These are phyloP conservation scores for Vigna trinervia DNA, from an alignment of 306 rosid species.

Conservation along the genomic window DNA sequence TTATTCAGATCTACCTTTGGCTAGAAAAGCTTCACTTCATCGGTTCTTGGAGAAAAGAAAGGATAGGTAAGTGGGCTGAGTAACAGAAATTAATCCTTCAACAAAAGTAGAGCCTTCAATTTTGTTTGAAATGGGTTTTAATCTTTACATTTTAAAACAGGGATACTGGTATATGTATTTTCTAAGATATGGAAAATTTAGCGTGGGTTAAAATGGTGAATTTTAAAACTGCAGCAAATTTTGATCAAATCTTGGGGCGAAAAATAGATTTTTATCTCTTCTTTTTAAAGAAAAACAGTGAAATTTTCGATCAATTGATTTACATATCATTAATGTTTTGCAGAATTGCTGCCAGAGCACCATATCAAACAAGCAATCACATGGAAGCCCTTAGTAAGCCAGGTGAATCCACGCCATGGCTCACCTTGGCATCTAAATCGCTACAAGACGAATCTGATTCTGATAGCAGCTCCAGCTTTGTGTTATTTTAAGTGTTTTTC, in stretches of 20 bases:
- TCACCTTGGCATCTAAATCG: conserved; percentile 67
- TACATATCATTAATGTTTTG: conserved; percentile 16
- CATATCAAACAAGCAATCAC: conserved; percentile 62
- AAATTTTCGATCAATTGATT: conserved; percentile 10
- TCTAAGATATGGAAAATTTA: not conserved
- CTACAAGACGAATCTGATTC: conserved; percentile 50
- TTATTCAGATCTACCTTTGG: conserved; percentile 76
- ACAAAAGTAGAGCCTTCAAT: not conserved
- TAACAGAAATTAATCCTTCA: not conserved
- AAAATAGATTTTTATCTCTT: not conserved
- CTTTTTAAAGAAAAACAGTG: not conserved
- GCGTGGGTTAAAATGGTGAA: not conserved
- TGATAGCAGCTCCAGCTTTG: conserved; percentile 43
- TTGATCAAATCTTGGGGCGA: not conserved
- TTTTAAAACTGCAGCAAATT: not conserved
- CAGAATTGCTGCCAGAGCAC: conserved; percentile 70
- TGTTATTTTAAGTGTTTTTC: conserved; percentile 5
- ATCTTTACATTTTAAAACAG: not conserved
- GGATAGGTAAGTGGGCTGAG: conserved; percentile 61
- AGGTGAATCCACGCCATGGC: conserved; percentile 62
- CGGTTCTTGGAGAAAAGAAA: conserved; percentile 86
- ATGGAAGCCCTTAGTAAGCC: conserved; percentile 38
- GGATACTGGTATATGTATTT: not conserved
- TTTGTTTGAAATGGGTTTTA: not conserved
- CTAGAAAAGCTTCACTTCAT: conserved; percentile 80